Base-by-base conservation (phyloP, 2,329 filamentous ascomycete genomes). In the Neofusicoccum sp. region DNA sequence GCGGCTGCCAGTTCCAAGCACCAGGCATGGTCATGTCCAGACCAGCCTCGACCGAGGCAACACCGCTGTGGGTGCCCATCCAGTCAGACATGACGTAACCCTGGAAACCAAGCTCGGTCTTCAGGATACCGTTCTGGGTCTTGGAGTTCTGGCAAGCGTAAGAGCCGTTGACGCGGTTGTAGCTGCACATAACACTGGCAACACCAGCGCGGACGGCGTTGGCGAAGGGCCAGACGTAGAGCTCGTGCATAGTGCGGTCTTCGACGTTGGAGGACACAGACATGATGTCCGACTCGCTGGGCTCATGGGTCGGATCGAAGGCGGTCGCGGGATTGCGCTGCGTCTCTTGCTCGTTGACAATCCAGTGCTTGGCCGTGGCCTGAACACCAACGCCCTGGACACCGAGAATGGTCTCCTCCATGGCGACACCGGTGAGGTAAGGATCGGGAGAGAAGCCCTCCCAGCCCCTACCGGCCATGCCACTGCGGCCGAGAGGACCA, bases 141-240 rank as follows among this genome's bases (percentile, higher is more conserved):
- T 79, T 76, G 58, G 72, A 74, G 67, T 80, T 81, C 62, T 78
- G 70, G 67, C 79, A 81, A 6, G 71, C 69, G 62, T 79, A 79
- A 1, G 75, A 75, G 48, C 76, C 60, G 60, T 62, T 60, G 28
- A 62, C 41, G 24, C 76, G 69, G 63, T 65, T 79, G 75, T 78
- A 80, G 3, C 63, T 71, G 70, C 78, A 81, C 80, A 82, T 82
- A 12, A 81, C 68, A 2, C 75, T 75, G 11, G 76, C 73, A 48
- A 89, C 86, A 9, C 88, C 87, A 7, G 88, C 88, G 60, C 80
- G 80, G 58, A 91, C 83, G 1, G 87, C 87, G 68, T 92, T 88
- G 28, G 84, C 87, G 69, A 92, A 93, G 0, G 89, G 89, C 89
- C 89, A 92, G 28, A 88, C 78, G 69, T 91, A 93, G 5, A 91